Percentiles rank a stretch among this genome's conserved stretches.
Conservation (phyloP, 805 yeast species). For the Candida vaughaniae region DNA sequence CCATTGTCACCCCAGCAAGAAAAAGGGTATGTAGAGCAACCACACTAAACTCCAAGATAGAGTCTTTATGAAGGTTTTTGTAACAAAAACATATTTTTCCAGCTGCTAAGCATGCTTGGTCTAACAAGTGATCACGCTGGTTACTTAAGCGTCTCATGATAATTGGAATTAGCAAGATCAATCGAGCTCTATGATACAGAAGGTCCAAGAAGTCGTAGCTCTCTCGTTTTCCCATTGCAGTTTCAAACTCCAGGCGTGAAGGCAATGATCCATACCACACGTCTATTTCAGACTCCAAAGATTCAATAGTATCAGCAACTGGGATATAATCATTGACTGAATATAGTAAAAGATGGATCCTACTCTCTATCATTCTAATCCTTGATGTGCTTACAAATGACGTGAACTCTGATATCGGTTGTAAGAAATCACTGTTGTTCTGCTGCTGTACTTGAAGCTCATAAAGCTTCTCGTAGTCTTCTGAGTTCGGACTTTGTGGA, state of each 20-base stretch:
- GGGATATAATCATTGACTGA: slow-evolving; percentile 10
- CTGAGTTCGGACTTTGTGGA: slow-evolving; percentile 3
- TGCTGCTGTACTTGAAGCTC: slow-evolving; percentile 11
- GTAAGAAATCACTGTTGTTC: slow-evolving; percentile 3
- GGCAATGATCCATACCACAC: slow-evolving; percentile 11
- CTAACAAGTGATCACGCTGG: slow-evolving; percentile 7
- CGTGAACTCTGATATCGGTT: slow-evolving; percentile 10
- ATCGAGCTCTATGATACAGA: slow-evolving; percentile 13
- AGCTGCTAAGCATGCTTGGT: slow-evolving; percentile 13
- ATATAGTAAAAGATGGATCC: slow-evolving; percentile 12
- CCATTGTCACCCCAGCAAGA: slow-evolving; percentile 14
- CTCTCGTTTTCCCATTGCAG: slow-evolving; percentile 11
- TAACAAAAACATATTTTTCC: slow-evolving; percentile 13
- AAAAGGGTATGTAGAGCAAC: slow-evolving; percentile 15
- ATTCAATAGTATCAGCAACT: slow-evolving; percentile 9
- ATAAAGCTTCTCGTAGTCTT: slow-evolving; percentile 8
- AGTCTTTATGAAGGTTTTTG: slow-evolving; percentile 10
- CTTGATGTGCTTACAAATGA: slow-evolving; percentile 10
- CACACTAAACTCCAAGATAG: slow-evolving; percentile 14
- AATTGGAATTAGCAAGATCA: slow-evolving; percentile 10
- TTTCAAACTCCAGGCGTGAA: slow-evolving; percentile 9
- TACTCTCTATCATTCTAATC: slow-evolving; percentile 12
- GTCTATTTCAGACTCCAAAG: slow-evolving; percentile 8
- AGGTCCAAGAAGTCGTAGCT: slow-evolving; percentile 13
- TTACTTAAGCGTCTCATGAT: slow-evolving; percentile 7